Evolutionary conservation across 495 filamentous ascomycete genomes (phyloP).

Genomic region (Tuber aestivum): DNA sequence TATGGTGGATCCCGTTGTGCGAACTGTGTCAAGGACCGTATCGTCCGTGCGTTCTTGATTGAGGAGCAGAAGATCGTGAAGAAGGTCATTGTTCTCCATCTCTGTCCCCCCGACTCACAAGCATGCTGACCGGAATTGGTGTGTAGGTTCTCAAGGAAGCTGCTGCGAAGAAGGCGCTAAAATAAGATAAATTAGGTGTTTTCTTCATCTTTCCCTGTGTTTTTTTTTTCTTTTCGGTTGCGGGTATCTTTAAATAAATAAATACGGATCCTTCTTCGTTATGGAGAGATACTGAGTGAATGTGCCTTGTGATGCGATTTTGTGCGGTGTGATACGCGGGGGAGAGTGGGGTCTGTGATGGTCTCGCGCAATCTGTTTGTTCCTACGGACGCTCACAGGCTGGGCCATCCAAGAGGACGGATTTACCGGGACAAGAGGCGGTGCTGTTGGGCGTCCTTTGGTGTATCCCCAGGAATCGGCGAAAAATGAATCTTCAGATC

Average conservation of each 20-base stretch:
- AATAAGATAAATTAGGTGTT: not conserved
- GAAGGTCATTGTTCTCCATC: constrained; percentile 60
- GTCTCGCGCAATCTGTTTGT: not conserved
- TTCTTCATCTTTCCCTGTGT: not conserved
- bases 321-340: not conserved
- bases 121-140: not conserved
- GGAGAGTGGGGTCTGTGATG: not conserved
- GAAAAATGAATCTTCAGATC: not conserved
- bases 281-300: not conserved
- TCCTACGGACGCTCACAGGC: not conserved
- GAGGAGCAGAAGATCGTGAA: constrained; percentile 99
- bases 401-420: not conserved
- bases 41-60: constrained; percentile 95
- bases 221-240: not conserved
- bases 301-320: not conserved
- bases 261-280: not conserved
- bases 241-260: constrained; percentile 2
- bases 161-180: constrained; percentile 62
- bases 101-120: not conserved
- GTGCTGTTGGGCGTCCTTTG: not conserved
- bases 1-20: constrained; percentile 97
- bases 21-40: constrained; percentile 95
- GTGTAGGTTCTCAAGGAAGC: constrained; percentile 60
- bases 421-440: not conserved
- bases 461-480: not conserved